Percentiles rank a stretch among this genome's conserved stretches.
These are phyloP conservation scores for Lactarius evosmus DNA, from an alignment of 768 basidiomycete genomes.

Conservation along the genomic window DNA sequence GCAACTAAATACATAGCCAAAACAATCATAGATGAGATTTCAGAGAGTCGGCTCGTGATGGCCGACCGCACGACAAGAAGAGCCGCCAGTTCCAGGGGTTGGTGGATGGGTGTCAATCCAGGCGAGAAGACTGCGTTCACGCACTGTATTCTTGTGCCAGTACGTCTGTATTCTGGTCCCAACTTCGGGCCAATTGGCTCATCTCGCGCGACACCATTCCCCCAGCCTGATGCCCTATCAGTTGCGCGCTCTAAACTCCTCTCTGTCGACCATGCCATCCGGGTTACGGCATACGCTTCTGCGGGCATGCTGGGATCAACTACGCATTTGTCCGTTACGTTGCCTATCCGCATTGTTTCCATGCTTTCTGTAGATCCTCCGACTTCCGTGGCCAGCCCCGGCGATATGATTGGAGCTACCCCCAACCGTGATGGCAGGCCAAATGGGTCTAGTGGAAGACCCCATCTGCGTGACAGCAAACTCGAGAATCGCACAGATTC, in stretches of 20 bases:
- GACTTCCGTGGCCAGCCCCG: slow-evolving; percentile 37
- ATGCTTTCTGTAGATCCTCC: slow-evolving; percentile 86
- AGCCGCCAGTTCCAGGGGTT: slow-evolving; percentile 77
- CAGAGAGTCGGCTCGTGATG: slow-evolving; percentile 62
- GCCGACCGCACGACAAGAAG: slow-evolving; percentile 61
- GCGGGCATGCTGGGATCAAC: slow-evolving; percentile 39
- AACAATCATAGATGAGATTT: slow-evolving; percentile 59
- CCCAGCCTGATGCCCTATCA: slow-evolving; percentile 65
- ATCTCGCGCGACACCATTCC: background rate
- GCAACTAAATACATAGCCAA: slow-evolving; percentile 61
- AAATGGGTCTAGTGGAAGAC: background rate
- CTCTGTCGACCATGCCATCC: slow-evolving; percentile 73
- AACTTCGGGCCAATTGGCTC: background rate
- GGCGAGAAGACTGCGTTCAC: slow-evolving; percentile 60
- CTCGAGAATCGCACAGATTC: background rate
- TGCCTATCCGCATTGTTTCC: slow-evolving; percentile 77
- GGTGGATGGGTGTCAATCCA: slow-evolving; percentile 81
- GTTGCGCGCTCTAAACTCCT: slow-evolving; percentile 65
- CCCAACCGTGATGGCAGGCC: background rate
- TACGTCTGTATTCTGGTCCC: slow-evolving; percentile 40
- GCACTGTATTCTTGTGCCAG: slow-evolving; percentile 71
- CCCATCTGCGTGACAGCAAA: background rate
- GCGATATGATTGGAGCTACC: background rate
- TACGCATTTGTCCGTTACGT: slow-evolving; percentile 61
- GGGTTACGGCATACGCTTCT: slow-evolving; percentile 59